Conservation (phyloP, 2,329 filamentous ascomycete species). For the Thelonectria discophora region DNA sequence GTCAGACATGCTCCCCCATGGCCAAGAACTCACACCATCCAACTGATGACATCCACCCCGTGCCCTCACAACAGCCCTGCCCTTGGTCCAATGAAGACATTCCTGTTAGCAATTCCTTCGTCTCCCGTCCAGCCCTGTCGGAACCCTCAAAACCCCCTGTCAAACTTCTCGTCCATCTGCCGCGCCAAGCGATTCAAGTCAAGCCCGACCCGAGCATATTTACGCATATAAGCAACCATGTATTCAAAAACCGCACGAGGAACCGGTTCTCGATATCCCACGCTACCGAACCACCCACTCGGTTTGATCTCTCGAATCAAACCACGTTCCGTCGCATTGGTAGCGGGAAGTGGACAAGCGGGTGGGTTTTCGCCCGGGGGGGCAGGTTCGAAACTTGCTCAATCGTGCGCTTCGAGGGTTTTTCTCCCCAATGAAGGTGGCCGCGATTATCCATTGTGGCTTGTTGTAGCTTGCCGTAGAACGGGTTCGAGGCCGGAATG, state of each 20-base stretch:
- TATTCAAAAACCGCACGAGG: neutral
- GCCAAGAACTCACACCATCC: neutral
- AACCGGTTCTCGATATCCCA: neutral
- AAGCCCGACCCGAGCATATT: neutral
- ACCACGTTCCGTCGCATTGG: neutral
- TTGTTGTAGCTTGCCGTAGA: neutral
- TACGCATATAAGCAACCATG: neutral
- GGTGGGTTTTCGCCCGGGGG: neutral
- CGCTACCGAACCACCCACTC: neutral
- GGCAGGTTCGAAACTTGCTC: constrained; percentile 8
- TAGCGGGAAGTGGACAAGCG: neutral
- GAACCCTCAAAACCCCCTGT: neutral
- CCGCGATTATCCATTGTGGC: neutral
- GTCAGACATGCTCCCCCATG: neutral
- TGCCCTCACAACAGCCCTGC: neutral
- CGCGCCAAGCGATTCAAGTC: neutral
- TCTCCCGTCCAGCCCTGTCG: neutral
- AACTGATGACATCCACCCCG: neutral
- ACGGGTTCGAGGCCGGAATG: neutral
- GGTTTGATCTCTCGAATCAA: neutral
- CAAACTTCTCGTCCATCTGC: neutral
- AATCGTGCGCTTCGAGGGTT: constrained; percentile 4
- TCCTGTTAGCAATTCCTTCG: neutral
- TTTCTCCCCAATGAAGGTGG: constrained; percentile 3
- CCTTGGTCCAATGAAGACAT: neutral